These are phyloP conservation scores for Lipomyces sp. DNA, from an alignment of 805 yeast species.

Conservation along the genomic window DNA sequence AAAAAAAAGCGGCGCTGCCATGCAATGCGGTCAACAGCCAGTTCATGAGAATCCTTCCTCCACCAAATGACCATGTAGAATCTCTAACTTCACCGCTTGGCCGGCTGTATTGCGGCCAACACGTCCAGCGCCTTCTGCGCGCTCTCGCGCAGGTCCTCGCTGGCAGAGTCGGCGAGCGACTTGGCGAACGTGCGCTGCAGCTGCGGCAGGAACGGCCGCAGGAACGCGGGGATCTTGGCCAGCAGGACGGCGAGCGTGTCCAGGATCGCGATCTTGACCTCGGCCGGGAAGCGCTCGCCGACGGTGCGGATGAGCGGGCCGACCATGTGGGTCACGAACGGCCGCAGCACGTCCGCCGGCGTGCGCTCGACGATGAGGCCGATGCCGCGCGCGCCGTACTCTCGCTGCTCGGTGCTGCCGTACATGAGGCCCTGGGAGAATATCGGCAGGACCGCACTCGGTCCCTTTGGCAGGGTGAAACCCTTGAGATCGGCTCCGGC, in stretches of 20 bases:
- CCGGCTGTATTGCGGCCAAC: constrained; percentile 37
- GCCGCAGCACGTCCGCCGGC: constrained; percentile 64
- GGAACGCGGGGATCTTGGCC: constrained; percentile 78
- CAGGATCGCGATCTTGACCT: constrained; percentile 91
- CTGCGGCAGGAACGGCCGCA: constrained; percentile 96
- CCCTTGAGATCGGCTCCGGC: constrained; percentile 68
- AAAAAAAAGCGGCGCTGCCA: too few relatives aligned
- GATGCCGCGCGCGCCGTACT: constrained; percentile 80
- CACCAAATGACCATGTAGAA: too few relatives aligned
- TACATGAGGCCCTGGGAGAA: constrained; percentile 94
- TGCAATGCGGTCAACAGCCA: too few relatives aligned
- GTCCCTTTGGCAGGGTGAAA: constrained; percentile 69
- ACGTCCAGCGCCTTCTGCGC: constrained; percentile 91
- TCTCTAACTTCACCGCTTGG: constrained; percentile 9
- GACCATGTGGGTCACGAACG: constrained; percentile 87
- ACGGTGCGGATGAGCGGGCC: constrained; percentile 98
- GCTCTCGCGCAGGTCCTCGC: constrained; percentile 64
- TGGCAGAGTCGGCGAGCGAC: constrained; percentile 73
- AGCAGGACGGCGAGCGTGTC: constrained; percentile 76
- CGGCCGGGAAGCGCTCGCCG: constrained; percentile 90
- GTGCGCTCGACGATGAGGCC: constrained; percentile 84
- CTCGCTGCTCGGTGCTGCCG: constrained; percentile 81
- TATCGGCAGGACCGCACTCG: constrained; percentile 81
- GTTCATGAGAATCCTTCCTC: too few relatives aligned
- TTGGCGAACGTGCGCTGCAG: constrained; percentile 95